Base-by-base conservation (phyloP, 768 basidiomycete genomes). In the Chalciporus piperatus region DNA sequence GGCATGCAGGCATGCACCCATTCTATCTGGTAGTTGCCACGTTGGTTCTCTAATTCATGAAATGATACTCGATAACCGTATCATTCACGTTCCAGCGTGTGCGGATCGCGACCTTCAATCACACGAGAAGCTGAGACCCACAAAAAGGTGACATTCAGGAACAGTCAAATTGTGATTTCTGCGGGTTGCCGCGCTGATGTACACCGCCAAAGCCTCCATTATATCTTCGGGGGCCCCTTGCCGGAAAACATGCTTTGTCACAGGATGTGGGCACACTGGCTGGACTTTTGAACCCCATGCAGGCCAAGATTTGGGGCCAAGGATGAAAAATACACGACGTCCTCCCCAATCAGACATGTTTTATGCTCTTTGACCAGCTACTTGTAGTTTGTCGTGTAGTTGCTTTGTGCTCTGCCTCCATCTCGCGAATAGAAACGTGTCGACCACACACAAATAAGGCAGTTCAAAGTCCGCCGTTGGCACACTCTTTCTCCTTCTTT, bases 401-500 rank as follows among this genome's bases (percentile, higher is more conserved):
- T 37, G 27, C 37, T 16, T 49, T 27, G 40, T 42, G 32, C 41
- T 38, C 7, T 37, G n/a, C 35, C n/a, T 7, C n/a, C 28, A 8
- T 8, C 12, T 12, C 9, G 28, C 12, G 7, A n/a, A 1, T n/a
- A 44, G 55, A 48, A 70, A 64, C 68, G 68, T 68, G 68, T 66
- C 54, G 59, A 50, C 61, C 59, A 48, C 27, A 27, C 27, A 27
- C 27, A 42, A 51, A 47, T 32, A 47, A 62, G 57, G 45, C 6
- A 59, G 57, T 68, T 68, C 47, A 68, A 68, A 70, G 67, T 68
- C 67, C 67, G 67, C 64, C 41, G 50, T 59, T 60, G 52, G 50
- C 46, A 50, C 55, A 35, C 51, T 54, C 54, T 55, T 51, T 45
- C 59, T 53, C 60, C 62, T 67, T 63, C 48, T 67, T 67, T 67